Evolutionary conservation across 2,329 filamentous ascomycete genomes (phyloP), one percentile per base, ranked within the genome.

Genomic region (Penicillium capsulatum): DNA sequence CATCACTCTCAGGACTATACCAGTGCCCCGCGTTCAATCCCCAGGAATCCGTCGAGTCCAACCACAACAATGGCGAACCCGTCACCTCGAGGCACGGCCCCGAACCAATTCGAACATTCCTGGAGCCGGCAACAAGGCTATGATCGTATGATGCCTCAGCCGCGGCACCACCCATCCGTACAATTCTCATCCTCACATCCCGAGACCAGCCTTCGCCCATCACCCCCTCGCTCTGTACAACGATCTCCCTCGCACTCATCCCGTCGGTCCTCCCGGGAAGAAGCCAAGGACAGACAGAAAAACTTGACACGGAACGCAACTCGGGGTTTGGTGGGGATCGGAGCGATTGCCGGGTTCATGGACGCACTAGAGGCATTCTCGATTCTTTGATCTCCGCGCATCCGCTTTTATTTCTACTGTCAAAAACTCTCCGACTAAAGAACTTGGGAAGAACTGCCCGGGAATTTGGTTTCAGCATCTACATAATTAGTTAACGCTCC

Each of bases 271-370:
- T 44, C 54, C n/a, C 48, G 46, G 10, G 52, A 53, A 45, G 44
- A 59, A 17, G 20, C 41, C 9, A 50, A 53, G 40, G 47, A 51
- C 13, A 40, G 55, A 4, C 58, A 59, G 26, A 58, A 56, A 17
- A 51, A 56, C 34, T 37, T 64, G 10, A 55, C 54, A 30, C 54
- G 64, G 22, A 59, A 52, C 28, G 63, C 64, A 26, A 63, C 63
- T 6, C 59, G 59, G 24, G 63, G 63, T 2, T 36, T 67, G 17
- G 51, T 58, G 5, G 65, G 63, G 3, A 58, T 60, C 15, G 60
- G 61, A 11, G 64, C 64, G 10, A 61, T 66, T 39, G 61, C 62
- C 4, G 63, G 63, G 8, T 65, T 67, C 38, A 51, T 68, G 47
- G 60, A 66, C 51, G 64, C 64, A n/a, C 40, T 68, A 30, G 64